A percentile compares a stretch with the other conserved stretches of the same genome.
These are phyloP conservation scores for Striga hermonthica DNA, from an alignment of 305 asterid species.

Conservation along the genomic window DNA sequence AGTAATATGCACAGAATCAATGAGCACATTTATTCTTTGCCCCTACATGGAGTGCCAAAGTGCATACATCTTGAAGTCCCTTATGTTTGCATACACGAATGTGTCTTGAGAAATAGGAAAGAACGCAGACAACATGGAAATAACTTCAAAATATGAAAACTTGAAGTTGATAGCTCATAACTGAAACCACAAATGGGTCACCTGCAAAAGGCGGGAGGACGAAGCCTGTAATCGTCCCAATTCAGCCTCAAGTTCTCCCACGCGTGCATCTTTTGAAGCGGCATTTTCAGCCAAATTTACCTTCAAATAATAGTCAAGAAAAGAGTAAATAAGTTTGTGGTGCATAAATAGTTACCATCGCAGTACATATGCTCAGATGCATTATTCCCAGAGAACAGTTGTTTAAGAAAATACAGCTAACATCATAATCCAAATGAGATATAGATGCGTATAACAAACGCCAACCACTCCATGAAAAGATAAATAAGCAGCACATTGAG, in stretches of 20 bases:
- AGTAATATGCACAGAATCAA: constrained; percentile 12
- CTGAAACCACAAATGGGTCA: constrained; percentile 28
- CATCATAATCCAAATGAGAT: constrained; percentile 10
- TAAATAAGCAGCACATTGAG: constrained; percentile 1
- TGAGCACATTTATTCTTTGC: not conserved
- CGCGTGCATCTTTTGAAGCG: constrained; percentile 64
- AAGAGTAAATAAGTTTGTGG: constrained; percentile 11
- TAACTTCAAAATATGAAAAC: not conserved
- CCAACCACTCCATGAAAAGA: constrained; percentile 8
- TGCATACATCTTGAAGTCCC: not conserved
- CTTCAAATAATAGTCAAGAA: constrained; percentile 36
- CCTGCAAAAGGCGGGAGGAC: constrained; percentile 62
- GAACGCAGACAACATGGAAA: not conserved
- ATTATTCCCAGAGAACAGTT: not conserved
- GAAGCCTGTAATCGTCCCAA: constrained; percentile 60
- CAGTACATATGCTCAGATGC: not conserved
- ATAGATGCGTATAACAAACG: not conserved
- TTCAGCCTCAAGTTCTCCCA: constrained; percentile 65
- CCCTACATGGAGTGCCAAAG: not conserved
- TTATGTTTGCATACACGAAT: not conserved
- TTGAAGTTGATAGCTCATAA: not conserved
- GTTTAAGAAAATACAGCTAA: constrained; percentile 3
- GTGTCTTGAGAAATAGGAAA: constrained; percentile 3
- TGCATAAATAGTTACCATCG: constrained; percentile 1
- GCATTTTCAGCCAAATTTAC: constrained; percentile 66